A percentile compares a stretch with the other conserved stretches of the same genome.
phyloP scores from a whole-genome alignment of 2,329 filamentous ascomycete species.

The Mycosphaerella arachidis region DNA sequence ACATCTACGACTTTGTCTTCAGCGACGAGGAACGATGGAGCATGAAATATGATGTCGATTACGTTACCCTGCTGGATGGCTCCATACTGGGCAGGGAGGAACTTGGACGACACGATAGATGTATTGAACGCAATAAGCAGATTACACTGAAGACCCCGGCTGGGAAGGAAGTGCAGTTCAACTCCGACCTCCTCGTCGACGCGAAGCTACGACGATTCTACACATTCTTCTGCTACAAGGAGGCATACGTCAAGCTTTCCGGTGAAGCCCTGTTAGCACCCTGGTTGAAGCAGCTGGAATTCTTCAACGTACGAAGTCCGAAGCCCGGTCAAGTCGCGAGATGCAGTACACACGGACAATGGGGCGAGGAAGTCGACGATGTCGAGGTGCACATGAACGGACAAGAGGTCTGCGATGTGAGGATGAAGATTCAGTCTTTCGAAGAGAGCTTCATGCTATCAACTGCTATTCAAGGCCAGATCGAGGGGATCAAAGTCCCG shows the following conservation, averaged over 20 bases:
- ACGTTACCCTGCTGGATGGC: slow-evolving; percentile 44
- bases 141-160: slow-evolving; percentile 37
- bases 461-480: slow-evolving; percentile 45
- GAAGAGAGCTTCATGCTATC: slow-evolving; percentile 57
- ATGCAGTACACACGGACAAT: slow-evolving; percentile 42
- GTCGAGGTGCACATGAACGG: slow-evolving; percentile 50
- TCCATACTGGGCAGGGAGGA: slow-evolving; percentile 37
- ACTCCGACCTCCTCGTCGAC: slow-evolving; percentile 50
- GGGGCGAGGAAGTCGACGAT: slow-evolving; percentile 45
- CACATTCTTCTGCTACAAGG: slow-evolving; percentile 72
- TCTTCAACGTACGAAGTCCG: slow-evolving; percentile 59
- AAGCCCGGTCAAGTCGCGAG: slow-evolving; percentile 38
- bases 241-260: slow-evolving; percentile 79
- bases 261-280: slow-evolving; percentile 70
- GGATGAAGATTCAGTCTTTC: slow-evolving; percentile 55
- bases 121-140: slow-evolving; percentile 35
- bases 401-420: slow-evolving; percentile 47
- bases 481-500: slow-evolving; percentile 29
- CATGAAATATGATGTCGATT: slow-evolving; percentile 54
- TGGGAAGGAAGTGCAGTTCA: slow-evolving; percentile 36
- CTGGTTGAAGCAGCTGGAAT: slow-evolving; percentile 69
- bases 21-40: slow-evolving; percentile 56
- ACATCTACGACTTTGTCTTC: slow-evolving; percentile 69
- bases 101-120: slow-evolving; percentile 43
- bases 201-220: slow-evolving; percentile 67